Evolutionary conservation across 768 basidiomycete species (phyloP), one percentile per base, ranked within the genome.

Genomic region (Naganishia randhawae): DNA sequence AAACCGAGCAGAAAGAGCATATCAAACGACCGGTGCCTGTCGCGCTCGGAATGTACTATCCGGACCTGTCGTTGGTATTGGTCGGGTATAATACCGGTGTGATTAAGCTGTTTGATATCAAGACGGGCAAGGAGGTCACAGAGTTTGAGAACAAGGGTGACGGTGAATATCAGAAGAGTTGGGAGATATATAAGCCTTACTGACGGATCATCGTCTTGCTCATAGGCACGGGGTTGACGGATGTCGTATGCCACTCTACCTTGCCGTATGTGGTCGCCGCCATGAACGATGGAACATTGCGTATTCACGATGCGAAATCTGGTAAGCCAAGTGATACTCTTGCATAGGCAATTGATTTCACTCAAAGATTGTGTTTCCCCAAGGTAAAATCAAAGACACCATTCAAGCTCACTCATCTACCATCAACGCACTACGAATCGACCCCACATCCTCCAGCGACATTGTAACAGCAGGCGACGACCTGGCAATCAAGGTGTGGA

Each of bases 401-500:
- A 91, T 95, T 84, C 82, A 89, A 19, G 92, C 91, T 29, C 96
- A 99, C 77, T 83, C 94, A 41, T 91, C 94, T 72, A 88, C 90
- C 3, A 89, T 97, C 39, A 96, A 94, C 19, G 92, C 91, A 29
- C 82, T 98, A 31, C 89, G 91, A 22, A 87, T 97, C 71, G 91
- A 94, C 72, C 86, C 89, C 13, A 54, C 71, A 0, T 85, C 93
- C 1, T 91, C 90, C 7, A 91, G 91, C 74, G 87, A 88, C 6
- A 85, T 99, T 57, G 89, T 92, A 5, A 92, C 94, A 0, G 90
- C 88, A 45, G 89, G 90, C 66, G 92, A 95, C 78, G 96, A 98
- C 77, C 93, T 93, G 77, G 94, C 92, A 17, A 83, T 92, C 41
- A 89, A 94, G 29, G 89, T 96, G 81, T 99, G 96, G 96, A 91